Evolutionary conservation across 306 rosid species (phyloP).

Genomic region (Crataegus laevigata): DNA sequence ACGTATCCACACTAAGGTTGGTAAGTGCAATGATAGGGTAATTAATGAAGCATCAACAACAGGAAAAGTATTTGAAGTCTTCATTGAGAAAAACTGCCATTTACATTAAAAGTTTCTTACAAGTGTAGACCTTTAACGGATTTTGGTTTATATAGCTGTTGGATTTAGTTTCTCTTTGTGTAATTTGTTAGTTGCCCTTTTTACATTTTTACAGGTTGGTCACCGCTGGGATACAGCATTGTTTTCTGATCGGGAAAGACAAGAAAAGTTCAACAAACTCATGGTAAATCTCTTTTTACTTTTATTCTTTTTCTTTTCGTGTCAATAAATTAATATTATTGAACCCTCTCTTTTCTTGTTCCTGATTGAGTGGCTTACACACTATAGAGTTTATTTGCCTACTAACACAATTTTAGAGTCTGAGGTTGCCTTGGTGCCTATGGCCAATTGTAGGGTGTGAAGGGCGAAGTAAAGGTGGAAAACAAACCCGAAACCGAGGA

Average conservation of each 20-base stretch:
- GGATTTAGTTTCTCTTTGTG: not conserved
- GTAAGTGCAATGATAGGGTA: not conserved
- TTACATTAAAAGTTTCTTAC: not conserved
- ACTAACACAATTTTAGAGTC: slow-evolving; percentile 99
- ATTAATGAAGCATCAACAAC: not conserved
- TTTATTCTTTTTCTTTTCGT: not conserved
- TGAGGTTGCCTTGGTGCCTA: slow-evolving; percentile 97
- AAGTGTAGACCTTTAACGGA: not conserved
- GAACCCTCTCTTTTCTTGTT: slow-evolving; percentile 12
- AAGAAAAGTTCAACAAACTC: slow-evolving; percentile 97
- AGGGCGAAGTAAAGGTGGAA: slow-evolving; percentile 65
- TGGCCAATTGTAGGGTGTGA: slow-evolving; percentile 99
- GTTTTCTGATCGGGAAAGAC: slow-evolving; percentile 80
- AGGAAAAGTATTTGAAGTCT: not conserved
- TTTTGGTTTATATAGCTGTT: not conserved
- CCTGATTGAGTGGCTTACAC: slow-evolving; percentile 39
- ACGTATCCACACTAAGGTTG: not conserved
- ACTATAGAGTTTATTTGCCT: slow-evolving; percentile 40
- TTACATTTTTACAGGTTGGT: slow-evolving; percentile 49
- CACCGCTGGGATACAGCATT: slow-evolving; percentile 74
- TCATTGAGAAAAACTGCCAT: not conserved
- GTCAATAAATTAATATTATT: slow-evolving; percentile 5
- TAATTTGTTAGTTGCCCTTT: slow-evolving; percentile 7
- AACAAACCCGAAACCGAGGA: slow-evolving; percentile 37
- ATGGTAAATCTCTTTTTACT: slow-evolving; percentile 54